Evolutionary conservation across 495 filamentous ascomycete genomes (phyloP).

Genomic region (Podospora fimiseda): DNA sequence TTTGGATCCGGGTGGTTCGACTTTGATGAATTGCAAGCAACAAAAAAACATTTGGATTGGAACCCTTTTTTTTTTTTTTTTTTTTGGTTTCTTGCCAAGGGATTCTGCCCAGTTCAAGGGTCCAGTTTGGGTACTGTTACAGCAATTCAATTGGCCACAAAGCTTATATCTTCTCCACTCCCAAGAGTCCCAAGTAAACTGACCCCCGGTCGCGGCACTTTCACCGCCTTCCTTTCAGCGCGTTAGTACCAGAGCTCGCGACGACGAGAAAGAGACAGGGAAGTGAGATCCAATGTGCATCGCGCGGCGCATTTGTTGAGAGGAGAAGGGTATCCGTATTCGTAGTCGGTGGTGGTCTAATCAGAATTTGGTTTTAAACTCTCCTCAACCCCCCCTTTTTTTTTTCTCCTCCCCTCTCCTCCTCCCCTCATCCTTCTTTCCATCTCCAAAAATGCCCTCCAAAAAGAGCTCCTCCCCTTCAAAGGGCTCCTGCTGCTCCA

Average conservation of each 20-base stretch:
- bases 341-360: too few relatives aligned
- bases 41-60: too few relatives aligned
- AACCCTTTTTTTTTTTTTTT: too few relatives aligned
- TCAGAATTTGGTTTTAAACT: neutral
- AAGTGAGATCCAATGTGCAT: neutral
- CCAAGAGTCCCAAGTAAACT: too few relatives aligned
- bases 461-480: neutral
- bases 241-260: too few relatives aligned
- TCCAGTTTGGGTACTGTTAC: neutral
- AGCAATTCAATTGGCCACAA: neutral
- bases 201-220: neutral
- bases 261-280: neutral
- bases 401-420: conserved; percentile 1
- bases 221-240: neutral
- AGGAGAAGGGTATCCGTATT: too few relatives aligned
- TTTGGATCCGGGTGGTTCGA: too few relatives aligned
- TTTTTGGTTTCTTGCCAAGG: neutral
- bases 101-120: neutral
- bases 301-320: neutral
- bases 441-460: neutral
- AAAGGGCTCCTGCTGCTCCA: conserved; percentile 11
- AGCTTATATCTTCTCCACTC: neutral
- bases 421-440: neutral
- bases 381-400: neutral
- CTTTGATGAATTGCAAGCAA: too few relatives aligned